These are phyloP conservation scores for Sporothrix protearum DNA, from an alignment of 2,329 filamentous ascomycete species.

Conservation along the genomic window DNA sequence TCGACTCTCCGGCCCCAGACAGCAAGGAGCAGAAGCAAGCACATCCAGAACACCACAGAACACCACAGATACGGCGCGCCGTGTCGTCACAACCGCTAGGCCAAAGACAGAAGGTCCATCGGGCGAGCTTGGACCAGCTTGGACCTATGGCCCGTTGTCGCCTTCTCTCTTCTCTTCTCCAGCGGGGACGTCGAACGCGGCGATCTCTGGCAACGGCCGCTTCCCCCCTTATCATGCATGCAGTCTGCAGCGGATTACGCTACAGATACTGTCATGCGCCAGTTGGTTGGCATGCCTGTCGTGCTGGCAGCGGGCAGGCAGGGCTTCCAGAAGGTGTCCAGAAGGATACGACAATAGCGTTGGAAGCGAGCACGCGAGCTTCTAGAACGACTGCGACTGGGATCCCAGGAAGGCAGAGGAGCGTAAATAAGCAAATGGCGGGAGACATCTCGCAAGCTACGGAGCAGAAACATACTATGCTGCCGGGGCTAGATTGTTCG, in stretches of 20 bases:
- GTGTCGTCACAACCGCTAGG: slow-evolving; percentile 9
- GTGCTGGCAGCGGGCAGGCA: too few species aligned
- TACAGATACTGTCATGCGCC: background rate
- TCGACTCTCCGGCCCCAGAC: background rate
- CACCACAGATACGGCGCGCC: background rate
- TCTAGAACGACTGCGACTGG: background rate
- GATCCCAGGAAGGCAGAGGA: background rate
- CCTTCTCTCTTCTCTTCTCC: too few species aligned
- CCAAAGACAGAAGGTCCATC: slow-evolving; percentile 9
- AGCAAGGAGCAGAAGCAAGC: background rate
- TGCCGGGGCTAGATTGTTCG: background rate
- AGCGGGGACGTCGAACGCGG: background rate
- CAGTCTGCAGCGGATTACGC: background rate
- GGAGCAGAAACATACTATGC: background rate
- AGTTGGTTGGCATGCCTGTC: background rate
- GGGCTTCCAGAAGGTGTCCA: background rate
- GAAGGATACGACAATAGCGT: background rate
- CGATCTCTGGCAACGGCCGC: background rate
- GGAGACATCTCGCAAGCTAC: background rate
- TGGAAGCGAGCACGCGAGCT: background rate
- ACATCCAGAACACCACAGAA: background rate
- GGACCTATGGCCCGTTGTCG: too few species aligned
- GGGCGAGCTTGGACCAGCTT: background rate
- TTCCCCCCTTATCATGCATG: background rate
- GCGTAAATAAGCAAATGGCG: background rate